These are phyloP conservation scores for Phytophthora megakarya DNA, from an alignment of 352 stramenopile genomes.

Conservation along the genomic window DNA sequence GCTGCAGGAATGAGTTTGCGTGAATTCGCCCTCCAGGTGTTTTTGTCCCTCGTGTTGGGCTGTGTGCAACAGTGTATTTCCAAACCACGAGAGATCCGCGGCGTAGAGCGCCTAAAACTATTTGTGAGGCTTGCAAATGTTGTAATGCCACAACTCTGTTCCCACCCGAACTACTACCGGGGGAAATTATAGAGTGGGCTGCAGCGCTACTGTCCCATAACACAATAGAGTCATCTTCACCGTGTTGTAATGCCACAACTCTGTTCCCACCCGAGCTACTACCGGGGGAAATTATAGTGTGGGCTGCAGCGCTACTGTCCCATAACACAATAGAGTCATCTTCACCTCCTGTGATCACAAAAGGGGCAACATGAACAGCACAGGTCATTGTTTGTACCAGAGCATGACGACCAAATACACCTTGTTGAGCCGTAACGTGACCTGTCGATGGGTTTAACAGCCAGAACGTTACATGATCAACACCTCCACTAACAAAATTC, in stretches of 20 bases:
- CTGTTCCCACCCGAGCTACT: conserved; percentile 12
- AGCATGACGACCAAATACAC: conserved; percentile 70
- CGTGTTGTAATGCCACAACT: conserved; percentile 49
- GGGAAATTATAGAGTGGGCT: conserved; percentile 39
- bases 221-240: conserved; percentile 49
- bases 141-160: conserved; percentile 45
- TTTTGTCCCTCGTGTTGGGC: conserved; percentile 10
- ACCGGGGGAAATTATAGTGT: conserved; percentile 34
- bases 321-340: conserved; percentile 60
- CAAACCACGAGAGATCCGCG: conserved; percentile 45
- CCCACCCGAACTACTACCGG: not conserved
- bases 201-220: conserved; percentile 64
- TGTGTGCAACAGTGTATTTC: conserved; percentile 28
- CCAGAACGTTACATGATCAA: conserved; percentile 78
- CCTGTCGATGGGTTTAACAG: conserved; percentile 50
- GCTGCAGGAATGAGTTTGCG: conserved; percentile 42
- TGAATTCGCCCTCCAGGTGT: conserved; percentile 23
- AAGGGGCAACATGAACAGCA: conserved; percentile 44
- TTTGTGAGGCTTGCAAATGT: conserved; percentile 39
- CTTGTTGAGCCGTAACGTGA: conserved; percentile 54
- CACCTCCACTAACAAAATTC: conserved; percentile 65
- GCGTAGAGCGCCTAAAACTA: conserved; percentile 47
- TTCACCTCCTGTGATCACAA: conserved; percentile 58
- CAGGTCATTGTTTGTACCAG: conserved; percentile 56
- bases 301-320: conserved; percentile 55